A percentile compares a stretch with the other conserved stretches of the same genome.
Evolutionary conservation across 345 rosid genomes (phyloP).

Genomic region (Moricandia moricandioides): DNA sequence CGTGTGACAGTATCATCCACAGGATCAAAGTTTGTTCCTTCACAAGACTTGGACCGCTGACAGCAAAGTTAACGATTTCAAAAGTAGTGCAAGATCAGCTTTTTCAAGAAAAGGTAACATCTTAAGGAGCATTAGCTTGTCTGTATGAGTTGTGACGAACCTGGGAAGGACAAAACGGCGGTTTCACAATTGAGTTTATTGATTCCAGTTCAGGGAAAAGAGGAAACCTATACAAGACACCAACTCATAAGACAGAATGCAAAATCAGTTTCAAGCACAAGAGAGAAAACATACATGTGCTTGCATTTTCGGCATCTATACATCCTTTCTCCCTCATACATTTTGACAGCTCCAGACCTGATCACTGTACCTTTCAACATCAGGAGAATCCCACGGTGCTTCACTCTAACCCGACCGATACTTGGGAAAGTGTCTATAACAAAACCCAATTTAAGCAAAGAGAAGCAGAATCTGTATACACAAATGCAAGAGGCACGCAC

Average conservation of each 20-base stretch:
- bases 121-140: too few relatives aligned
- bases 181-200: constrained; percentile 70
- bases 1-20: constrained; percentile 64
- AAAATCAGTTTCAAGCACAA: not conserved
- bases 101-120: not conserved
- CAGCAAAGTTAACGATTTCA: constrained; percentile 20
- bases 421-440: constrained; percentile 71
- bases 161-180: constrained; percentile 85
- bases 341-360: constrained; percentile 81
- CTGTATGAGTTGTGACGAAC: constrained; percentile 34
- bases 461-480: not conserved
- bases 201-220: constrained; percentile 88
- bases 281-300: constrained; percentile 41
- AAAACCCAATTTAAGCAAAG: not conserved
- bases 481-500: constrained; percentile 33
- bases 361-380: constrained; percentile 87
- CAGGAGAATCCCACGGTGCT: constrained; percentile 75
- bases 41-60: constrained; percentile 70
- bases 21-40: constrained; percentile 68
- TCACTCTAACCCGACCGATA: constrained; percentile 79
- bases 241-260: constrained; percentile 5
- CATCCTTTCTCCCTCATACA: constrained; percentile 92
- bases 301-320: constrained; percentile 83
- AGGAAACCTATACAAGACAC: constrained; percentile 51
- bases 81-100: not conserved